phyloP scores from a whole-genome alignment of 352 stramenopile species.

The Phytophthora melonis region DNA sequence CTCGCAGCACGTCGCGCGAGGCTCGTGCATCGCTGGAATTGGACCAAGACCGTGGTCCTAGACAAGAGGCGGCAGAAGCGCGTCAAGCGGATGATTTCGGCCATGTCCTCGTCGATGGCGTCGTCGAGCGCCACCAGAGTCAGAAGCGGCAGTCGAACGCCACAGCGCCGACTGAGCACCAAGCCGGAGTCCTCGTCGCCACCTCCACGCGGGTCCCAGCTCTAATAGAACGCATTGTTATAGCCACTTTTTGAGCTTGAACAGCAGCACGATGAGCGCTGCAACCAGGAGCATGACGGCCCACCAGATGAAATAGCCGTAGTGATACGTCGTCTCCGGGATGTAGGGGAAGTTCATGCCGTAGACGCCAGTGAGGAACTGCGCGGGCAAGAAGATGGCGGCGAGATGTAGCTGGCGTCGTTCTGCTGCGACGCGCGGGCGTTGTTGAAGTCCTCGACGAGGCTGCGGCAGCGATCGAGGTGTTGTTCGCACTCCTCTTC shows the following conservation, averaged over 20 bases:
- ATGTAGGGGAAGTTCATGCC: constrained; percentile 89
- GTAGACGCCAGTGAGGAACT: constrained; percentile 83
- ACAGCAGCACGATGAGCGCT: constrained; percentile 42
- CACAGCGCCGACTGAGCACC: constrained; percentile 16
- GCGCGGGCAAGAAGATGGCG: constrained; percentile 73
- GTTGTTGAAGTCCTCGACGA: constrained; percentile 67
- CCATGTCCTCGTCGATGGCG: constrained; percentile 15
- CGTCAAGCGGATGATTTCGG: constrained; percentile 32
- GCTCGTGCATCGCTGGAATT: constrained; percentile 44
- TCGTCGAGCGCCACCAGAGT: constrained; percentile 5
- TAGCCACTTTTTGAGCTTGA: constrained; percentile 67
- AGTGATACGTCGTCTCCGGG: constrained; percentile 64
- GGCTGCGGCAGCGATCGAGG: constrained; percentile 59
- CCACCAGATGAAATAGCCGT: constrained; percentile 83
- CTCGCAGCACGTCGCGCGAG: constrained; percentile 35
- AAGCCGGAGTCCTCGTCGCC: neutral
- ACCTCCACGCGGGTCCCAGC: neutral
- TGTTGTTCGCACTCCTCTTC: constrained; percentile 77
- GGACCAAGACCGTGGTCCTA: constrained; percentile 37
- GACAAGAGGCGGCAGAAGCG: constrained; percentile 35
- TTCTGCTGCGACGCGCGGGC: constrained; percentile 60
- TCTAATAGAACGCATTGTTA: constrained; percentile 2
- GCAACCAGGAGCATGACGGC: constrained; percentile 48
- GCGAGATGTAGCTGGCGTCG: constrained; percentile 68
- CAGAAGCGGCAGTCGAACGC: constrained; percentile 6